Percentiles rank a stretch among this genome's conserved stretches.
phyloP scores from a whole-genome alignment of 1,139 yeast genomes.

The Saccharomyces uvarum region DNA sequence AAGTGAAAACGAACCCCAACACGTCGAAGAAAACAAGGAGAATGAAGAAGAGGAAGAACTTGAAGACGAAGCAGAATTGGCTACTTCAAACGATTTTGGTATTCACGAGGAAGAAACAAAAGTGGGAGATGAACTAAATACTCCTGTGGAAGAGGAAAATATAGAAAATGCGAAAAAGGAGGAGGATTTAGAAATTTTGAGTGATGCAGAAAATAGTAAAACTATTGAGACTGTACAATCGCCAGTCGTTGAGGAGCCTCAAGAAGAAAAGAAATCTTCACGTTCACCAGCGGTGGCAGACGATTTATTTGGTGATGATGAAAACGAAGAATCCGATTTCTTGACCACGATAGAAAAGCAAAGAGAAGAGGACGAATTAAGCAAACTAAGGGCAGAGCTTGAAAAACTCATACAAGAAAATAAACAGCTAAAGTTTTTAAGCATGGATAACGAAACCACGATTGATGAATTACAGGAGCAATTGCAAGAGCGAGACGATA shows the following conservation, averaged over 20 bases:
- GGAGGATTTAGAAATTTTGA: not conserved
- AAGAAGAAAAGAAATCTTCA: not conserved
- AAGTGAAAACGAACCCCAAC: not conserved
- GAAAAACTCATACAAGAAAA: slow-evolving; percentile 30
- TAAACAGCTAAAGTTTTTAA: slow-evolving; percentile 34
- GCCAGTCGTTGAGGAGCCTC: not conserved
- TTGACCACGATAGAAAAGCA: slow-evolving; percentile 29
- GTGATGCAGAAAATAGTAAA: not conserved
- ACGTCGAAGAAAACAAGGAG: slow-evolving; percentile 3
- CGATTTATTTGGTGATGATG: slow-evolving; percentile 9
- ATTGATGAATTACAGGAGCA: slow-evolving; percentile 35
- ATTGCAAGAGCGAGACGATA: slow-evolving; percentile 30
- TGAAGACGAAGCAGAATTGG: not conserved
- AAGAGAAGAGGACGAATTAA: slow-evolving; percentile 26
- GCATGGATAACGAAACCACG: slow-evolving; percentile 43
- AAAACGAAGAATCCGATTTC: slow-evolving; percentile 20
- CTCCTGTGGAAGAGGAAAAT: not conserved
- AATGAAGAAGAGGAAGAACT: slow-evolving; percentile 1
- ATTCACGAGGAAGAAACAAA: slow-evolving; percentile 1
- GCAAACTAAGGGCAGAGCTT: slow-evolving; percentile 25
- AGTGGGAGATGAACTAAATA: slow-evolving; percentile 1
- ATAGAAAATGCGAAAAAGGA: not conserved
- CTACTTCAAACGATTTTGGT: not conserved
- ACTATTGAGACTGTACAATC: not conserved
- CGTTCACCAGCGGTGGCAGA: not conserved